Conservation (phyloP, 179 eudicot genomes). For the Heliamphora pulchella region DNA sequence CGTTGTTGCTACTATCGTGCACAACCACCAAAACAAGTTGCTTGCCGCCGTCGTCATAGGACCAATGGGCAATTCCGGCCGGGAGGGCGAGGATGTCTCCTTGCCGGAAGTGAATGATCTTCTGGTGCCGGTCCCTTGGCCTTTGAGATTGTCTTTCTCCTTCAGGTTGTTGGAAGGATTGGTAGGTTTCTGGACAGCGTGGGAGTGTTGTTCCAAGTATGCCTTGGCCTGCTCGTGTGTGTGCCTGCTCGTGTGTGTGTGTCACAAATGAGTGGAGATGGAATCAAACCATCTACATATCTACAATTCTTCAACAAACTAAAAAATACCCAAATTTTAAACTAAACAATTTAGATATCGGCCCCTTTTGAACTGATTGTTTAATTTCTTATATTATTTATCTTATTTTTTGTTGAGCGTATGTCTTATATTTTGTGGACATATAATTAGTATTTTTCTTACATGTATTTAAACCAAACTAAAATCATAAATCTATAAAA, state of each 20-base stretch:
- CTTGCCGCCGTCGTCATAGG: slow-evolving; percentile 41
- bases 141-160: not conserved
- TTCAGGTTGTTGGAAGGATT: slow-evolving; percentile 21
- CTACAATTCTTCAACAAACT: no score
- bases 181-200: slow-evolving; percentile 47
- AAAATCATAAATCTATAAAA: no score
- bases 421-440: no score
- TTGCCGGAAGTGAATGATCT: slow-evolving; percentile 23
- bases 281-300: no score
- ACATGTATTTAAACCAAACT: no score
- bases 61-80: slow-evolving; percentile 40
- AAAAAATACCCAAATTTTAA: no score
- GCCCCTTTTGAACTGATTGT: no score
- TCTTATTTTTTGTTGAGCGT: no score
- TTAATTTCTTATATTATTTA: no score
- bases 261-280: no score
- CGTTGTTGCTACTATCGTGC: slow-evolving; percentile 29
- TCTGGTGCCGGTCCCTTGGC: slow-evolving; percentile 39
- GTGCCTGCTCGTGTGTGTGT: slow-evolving; percentile 23
- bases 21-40: slow-evolving; percentile 33
- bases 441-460: no score
- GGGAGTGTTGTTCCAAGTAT: slow-evolving; percentile 42
- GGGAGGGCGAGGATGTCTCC: slow-evolving; percentile 50
- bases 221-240: slow-evolving; percentile 34
- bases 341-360: no score